Evolutionary conservation across 2,329 filamentous ascomycete species (phyloP), one percentile per base, ranked within the genome.

Genomic region (Didymella glomerata): DNA sequence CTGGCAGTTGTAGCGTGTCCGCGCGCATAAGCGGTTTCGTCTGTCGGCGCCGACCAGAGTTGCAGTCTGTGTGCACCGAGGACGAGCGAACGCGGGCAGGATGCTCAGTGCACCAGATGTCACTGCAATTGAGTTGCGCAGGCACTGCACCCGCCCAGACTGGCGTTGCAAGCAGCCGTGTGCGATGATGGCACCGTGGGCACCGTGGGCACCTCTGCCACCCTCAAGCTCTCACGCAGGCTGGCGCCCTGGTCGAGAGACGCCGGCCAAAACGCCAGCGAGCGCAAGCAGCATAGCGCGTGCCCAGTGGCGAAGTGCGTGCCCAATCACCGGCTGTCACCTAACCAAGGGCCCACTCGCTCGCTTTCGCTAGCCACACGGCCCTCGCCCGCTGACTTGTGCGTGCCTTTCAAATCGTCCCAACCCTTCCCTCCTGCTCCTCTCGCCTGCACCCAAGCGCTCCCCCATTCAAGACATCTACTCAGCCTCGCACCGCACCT

Each of bases 11-110:
- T 70, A 69, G 68, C 68, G 68, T 67, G 46, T 53, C 55, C 20
- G 60, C 54, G 56, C 64, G 68, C 62, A 68, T 64, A 64, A 66
- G 66, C 57, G 58, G 67, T 71, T 71, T 71, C 53, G 53, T 36
- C 38, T 41, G 45, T 48, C 27, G 27, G 18, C 28, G 18, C 27
- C 45, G 50, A 48, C 30, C 41, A 20, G 22, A 42, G n/a, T n/a
- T n/a, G n/a, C n/a, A n/a, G n/a, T n/a, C 40, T 25, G 40, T 10
- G 11, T 10, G 10, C 30, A 47, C 25, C 9, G 10, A 30, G 16
- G 42, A 14, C 10, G 28, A 30, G 24, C 11, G 24, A n/a, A 10
- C 7, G 20, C 30, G 30, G 36, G 10, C 5, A n/a, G n/a, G n/a
- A n/a, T n/a, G n/a, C n/a, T n/a, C n/a, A n/a, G n/a, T n/a, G n/a